Evolutionary conservation across 345 rosid species (phyloP).

Genomic region (Linum lewisii): DNA sequence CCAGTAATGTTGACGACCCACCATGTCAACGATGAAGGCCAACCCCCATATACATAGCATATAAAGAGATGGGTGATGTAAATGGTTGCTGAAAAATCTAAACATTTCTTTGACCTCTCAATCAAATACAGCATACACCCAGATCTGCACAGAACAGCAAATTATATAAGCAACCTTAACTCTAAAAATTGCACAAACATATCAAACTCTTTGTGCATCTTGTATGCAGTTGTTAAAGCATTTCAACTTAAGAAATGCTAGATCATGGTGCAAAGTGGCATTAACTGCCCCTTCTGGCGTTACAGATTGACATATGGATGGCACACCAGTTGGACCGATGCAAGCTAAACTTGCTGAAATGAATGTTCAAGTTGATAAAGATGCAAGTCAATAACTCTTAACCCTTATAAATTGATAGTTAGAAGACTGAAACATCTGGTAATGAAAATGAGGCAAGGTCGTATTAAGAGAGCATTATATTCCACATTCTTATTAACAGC

Average conservation of each 20-base stretch:
- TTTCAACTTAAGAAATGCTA: too few species aligned
- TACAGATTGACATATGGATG: not conserved
- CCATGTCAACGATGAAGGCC: constrained; percentile 94
- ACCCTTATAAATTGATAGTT: too few species aligned
- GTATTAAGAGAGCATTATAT: too few species aligned
- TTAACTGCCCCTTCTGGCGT: too few species aligned
- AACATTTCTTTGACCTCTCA: constrained; percentile 88
- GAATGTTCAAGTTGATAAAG: not conserved
- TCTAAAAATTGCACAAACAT: too few species aligned
- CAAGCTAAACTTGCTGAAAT: not conserved
- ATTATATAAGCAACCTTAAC: not conserved
- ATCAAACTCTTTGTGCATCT: too few species aligned
- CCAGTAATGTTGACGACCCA: constrained; percentile 86
- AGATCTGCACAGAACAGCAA: constrained; percentile 46
- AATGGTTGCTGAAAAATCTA: constrained; percentile 80
- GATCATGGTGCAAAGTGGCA: too few species aligned
- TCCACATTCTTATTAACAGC: too few species aligned
- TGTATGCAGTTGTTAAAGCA: too few species aligned
- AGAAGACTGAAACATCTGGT: too few species aligned
- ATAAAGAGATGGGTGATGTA: constrained; percentile 68
- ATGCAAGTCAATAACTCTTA: not conserved
- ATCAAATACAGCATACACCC: constrained; percentile 66
- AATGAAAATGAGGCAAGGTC: too few species aligned
- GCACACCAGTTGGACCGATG: not conserved
- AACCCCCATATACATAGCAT: constrained; percentile 86